Evolutionary conservation across 371 early-diverging fungal genomes (phyloP), one percentile per base, ranked within the genome.

Genomic region (Rhizopus stolonifer): DNA sequence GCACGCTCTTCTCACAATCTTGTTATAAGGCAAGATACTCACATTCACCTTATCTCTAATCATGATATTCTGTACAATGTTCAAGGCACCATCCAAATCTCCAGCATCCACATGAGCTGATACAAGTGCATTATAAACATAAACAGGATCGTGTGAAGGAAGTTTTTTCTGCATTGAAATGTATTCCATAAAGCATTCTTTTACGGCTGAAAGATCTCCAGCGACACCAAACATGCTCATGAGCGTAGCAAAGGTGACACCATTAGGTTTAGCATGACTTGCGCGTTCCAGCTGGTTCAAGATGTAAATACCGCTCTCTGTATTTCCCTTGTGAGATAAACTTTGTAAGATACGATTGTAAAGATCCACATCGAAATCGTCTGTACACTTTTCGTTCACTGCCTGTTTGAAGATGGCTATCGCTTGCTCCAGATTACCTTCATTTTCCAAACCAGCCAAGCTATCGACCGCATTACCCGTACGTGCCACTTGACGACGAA

Each of bases 151-250:
- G 21, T 69, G 69, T 11, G 33, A 45, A 34, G 67, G 56, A 25
- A 74, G 53, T 2, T 32, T 25, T 0, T 44, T 22, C 17, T 40
- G 29, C 9, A 77, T 15, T 5, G 49, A 23, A 46, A 67, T 60
- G 64, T 74, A 81, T 47, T 81, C 79, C 1, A 56, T 56, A 32
- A 78, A 77, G 52, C 81, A 81, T 47, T 78, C 79, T 5, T 51
- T 54, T 1, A 68, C 72, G 52, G 73, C 73, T 6, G 24, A 36
- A 2, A 77, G 33, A 49, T 78, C 79, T 22, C 79, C 79, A 14
- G 72, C 74, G 4, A 46, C 49, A 24, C 81, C 79, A 67, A 74
- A 81, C 45, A 77, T 17, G 7, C 59, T 47, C 51, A 81, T 70
- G 7, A 81, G 55, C 17, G 65, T 64, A 19, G 72, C 66, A 61